Base-by-base conservation (phyloP, 768 basidiomycete species). In the Holtermanniella nyarrowii region DNA sequence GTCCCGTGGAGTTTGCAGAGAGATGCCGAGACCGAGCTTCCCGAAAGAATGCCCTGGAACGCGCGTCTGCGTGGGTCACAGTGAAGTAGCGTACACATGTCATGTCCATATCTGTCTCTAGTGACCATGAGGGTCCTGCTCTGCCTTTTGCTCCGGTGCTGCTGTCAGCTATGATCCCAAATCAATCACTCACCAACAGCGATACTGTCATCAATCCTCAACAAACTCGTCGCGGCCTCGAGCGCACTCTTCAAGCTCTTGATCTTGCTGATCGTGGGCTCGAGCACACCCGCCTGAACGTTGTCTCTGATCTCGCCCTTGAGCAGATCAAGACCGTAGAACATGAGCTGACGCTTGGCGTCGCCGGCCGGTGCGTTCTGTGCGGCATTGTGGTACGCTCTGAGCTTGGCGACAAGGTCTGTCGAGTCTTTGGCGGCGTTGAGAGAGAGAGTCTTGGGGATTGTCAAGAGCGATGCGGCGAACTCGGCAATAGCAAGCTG, bases 401-500 rank as follows among this genome's bases (percentile, higher is more conserved):
- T 84, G 45, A 99, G 77, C 73, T 96, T 96, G 20, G 95, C 91
- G 37, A 99, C 89, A 18, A 99, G 81, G 50, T 96, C 88, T 1
- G 93, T 97, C 31, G 91, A 89, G 69, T 99, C 95, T 66, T 97
- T 97, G 39, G 95, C 95, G 40, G 95, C 95, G 69, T 99, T 99
- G 48, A 97, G 86, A 2, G 95, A 84, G 26, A 99, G 83, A 18
- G 85, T 89, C 75, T 97, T 97, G 43, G 95, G 95, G 61, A 99
- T 99, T 14, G 90, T 80, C 40, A 99, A 77, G 50, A 99, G 77
- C 12, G 95, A 86, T 55, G 78, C 77, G 20, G 95, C 95, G 70
- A 99, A 99, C 71, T 99, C 95, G n/a, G 91, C 95, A 64, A 99
- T 96, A 18, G 95, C 95, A 48, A 99, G 77, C 71, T 99, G 95